Base-by-base conservation (phyloP, 345 rosid genomes). In the Punica granatum region DNA sequence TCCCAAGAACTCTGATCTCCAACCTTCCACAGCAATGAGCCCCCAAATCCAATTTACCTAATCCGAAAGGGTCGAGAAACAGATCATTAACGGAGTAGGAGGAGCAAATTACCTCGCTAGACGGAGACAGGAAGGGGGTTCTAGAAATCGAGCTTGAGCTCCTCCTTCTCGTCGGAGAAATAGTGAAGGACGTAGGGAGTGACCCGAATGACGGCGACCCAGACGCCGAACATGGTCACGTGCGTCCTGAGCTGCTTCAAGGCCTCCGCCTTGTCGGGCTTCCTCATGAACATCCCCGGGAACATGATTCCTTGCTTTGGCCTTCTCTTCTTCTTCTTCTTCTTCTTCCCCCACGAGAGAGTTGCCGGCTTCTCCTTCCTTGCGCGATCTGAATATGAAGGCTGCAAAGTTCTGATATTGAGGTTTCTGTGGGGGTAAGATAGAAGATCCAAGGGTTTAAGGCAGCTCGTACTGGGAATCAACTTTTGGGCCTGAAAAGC, bases 241-340 rank as follows among this genome's bases (percentile, higher is more conserved):
- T 92, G 93, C 1, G 70, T 16, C 73, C 74, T 79, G 8, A 90
- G 79, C 89, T 92, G 83, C 84, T 85, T 92, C 84, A 90, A 77
- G 61, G 95, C 98, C 75, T 56, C 88, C 43, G 79, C 88, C 82
- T 90, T 90, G 81, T 88, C 93, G 32, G 96, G 96, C 72, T 92
- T 88, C 25, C 81, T 72, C 90, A 81, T 72, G 64, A 92, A 85
- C 92, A 88, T 85, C 28, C 89, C 91, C 10, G 91, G 90, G 82
- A 92, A 92, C 98, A 92, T 92, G 71, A 12, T 63, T 72, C 56
- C 6, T 33, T 34, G n/a, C 39, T 53, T 21, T 34, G 41, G 33
- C 1, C 33, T 25, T 9, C 15, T 54, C 60, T 26, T 54, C 33
- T 26, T 56, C 15, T 6, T 28, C 33, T 30, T 12, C 18, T 26